Conservation (phyloP, 371 early-diverging fungal genomes). For the Syncephalastrum sp. region DNA sequence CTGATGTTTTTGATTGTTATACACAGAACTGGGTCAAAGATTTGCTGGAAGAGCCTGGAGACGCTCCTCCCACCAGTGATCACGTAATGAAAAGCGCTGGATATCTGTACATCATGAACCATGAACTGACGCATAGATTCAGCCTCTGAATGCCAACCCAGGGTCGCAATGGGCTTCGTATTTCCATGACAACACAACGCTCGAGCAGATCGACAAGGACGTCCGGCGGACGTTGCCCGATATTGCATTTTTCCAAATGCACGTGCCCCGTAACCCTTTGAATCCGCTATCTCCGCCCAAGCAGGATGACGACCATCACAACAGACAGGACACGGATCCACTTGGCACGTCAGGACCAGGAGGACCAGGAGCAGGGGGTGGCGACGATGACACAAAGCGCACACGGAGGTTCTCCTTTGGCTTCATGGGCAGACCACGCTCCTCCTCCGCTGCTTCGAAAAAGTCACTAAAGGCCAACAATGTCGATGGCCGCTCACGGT, state of each 20-base stretch:
- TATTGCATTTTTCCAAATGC: conserved; percentile 76
- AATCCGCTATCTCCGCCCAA: conserved; percentile 52
- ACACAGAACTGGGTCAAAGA: conserved; percentile 59
- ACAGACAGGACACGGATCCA: conserved; percentile 1
- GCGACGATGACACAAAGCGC: conserved; percentile 5
- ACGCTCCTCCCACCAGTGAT: conserved; percentile 41
- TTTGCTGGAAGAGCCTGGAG: conserved; percentile 50
- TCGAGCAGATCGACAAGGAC: conserved; percentile 87
- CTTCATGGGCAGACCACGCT: conserved; percentile 39
- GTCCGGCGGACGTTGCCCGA: conserved; percentile 81
- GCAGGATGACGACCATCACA: conserved; percentile 7
- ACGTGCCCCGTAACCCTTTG: conserved; percentile 51
- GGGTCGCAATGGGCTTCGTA: conserved; percentile 55
- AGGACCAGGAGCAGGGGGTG: neutral
- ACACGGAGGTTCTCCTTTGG: conserved; percentile 41
- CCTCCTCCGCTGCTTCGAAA: conserved; percentile 41
- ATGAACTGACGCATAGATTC: conserved; percentile 6
- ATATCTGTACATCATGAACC: conserved; percentile 1
- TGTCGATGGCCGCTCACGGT: conserved; percentile 26
- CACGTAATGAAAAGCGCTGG: conserved; percentile 30
- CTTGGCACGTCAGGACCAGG: conserved; percentile 1
- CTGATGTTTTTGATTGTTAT: neutral
- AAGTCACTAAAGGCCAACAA: conserved; percentile 24
- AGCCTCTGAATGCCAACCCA: conserved; percentile 45
- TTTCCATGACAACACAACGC: conserved; percentile 56